These are phyloP conservation scores for Emmonsiellopsis sp. DNA, from an alignment of 2,329 filamentous ascomycete genomes.

Conservation along the genomic window DNA sequence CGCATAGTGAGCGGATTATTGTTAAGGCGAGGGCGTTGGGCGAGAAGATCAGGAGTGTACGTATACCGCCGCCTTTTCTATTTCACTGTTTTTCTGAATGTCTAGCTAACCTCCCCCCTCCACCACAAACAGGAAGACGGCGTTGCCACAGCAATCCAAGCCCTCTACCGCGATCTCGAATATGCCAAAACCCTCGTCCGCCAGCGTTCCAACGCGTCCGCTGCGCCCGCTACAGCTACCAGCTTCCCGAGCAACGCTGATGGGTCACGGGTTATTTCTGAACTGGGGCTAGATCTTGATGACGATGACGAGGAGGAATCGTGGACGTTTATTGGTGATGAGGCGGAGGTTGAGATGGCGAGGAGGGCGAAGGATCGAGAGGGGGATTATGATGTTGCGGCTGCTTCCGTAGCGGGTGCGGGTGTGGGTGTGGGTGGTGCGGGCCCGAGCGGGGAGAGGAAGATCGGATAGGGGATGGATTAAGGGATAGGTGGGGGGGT, in stretches of 20 bases:
- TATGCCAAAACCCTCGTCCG: constrained; percentile 81
- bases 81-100: neutral
- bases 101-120: neutral
- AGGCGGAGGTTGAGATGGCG: constrained; percentile 30
- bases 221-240: constrained; percentile 13
- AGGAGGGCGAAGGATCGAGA: constrained; percentile 9
- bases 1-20: constrained; percentile 85
- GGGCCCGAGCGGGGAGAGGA: neutral
- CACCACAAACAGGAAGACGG: constrained; percentile 65
- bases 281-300: constrained; percentile 9
- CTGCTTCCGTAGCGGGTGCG: neutral
- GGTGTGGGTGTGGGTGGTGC: neutral
- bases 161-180: constrained; percentile 88
- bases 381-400: neutral
- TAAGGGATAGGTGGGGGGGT: neutral
- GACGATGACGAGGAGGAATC: constrained; percentile 57
- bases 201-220: constrained; percentile 36
- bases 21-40: constrained; percentile 73
- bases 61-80: constrained; percentile 19
- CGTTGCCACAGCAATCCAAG: constrained; percentile 81
- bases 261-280: neutral
- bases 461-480: neutral
- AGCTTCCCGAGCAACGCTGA: constrained; percentile 28
- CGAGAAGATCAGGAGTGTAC: constrained; percentile 76
- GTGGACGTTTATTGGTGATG: constrained; percentile 80